Base-by-base conservation (phyloP, 2,329 filamentous ascomycete genomes). In the Boeremia lycopersici region DNA sequence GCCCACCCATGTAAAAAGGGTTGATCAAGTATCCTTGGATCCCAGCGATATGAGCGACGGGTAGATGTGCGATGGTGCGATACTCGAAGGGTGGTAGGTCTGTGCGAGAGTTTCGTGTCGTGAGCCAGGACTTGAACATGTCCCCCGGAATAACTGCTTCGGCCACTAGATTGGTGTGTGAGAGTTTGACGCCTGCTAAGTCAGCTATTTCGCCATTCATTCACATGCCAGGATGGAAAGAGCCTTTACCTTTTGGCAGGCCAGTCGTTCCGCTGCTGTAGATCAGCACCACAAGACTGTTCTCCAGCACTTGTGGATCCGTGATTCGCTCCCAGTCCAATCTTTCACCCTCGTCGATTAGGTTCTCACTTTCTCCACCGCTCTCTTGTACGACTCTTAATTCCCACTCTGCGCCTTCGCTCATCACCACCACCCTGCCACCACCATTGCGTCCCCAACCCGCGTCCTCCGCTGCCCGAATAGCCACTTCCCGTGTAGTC, bases 301-400 rank as follows among this genome's bases (percentile, higher is more conserved):
- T 64, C 13, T 79, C 77, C 45, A 88, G 73, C 35, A 74, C 72
- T 1, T 71, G 47, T 0, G 70, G 70, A 63, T 86, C 79, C 0
- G 82, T 84, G 36, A 88, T 79, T 23, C 72, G 76, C 31, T 73
- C 64, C 86, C 86, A 89, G 75, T 42, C 76, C 75, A 51, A 74
- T 62, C 7, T 79, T 77, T 25, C 81, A 79, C 1, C 77, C 76
- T 48, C 45, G 41, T 72, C 63, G 4, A 72, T 56, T 10, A 72
- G 12, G 28, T 70, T 65, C 11, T 8, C 6, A 4, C 64, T 67
- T 3, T 66, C 38, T 5, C 40, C 8, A 0, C 65, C 64, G 44
- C 63, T 73, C 28, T 65, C 72, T 8, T 64, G 65, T 17, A 75
- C 70, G 44, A 47, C 64, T 59, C 67, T 70, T 41, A 74, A 53